Base-by-base conservation (phyloP, 2,329 filamentous ascomycete species). In the Cladosporium colombiae region DNA sequence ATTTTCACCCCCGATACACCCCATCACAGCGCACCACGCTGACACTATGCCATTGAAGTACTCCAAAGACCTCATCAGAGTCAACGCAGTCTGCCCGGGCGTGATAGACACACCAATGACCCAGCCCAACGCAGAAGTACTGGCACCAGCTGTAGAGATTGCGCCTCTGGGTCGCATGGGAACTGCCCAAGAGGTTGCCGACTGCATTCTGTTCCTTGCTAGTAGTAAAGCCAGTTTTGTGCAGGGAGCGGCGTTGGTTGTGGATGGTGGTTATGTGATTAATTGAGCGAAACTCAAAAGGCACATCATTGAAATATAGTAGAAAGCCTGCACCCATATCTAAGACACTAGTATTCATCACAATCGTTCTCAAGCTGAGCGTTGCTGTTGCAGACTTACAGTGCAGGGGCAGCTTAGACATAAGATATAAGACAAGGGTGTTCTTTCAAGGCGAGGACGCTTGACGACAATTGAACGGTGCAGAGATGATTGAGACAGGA, bases 241-340 rank as follows among this genome's bases (percentile, higher is more conserved):
- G 14, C 80, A 82, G 56, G 82, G 81, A 0, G 73, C 78, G 59
- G 76, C 78, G 4, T 67, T 83, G 65, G 77, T 80, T 1, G 79
- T 81, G 1, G 81, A 83, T 68, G 81, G 81, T 2, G 81, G 81
- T 1, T 82, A 82, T 66, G 77, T 76, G 16, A 81, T 81, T 53
- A 79, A 79, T 68, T 79, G 68, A 70, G n/a, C 27, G 18, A 29
- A 5, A n/a, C 18, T n/a, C 10, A 23, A 6, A 21, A 49, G 7
- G 5, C 33, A 37, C 10, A n/a, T 11, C 2, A 23, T 21, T 21
- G 40, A n/a, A 46, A 21, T 16, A 44, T 14, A 16, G 33, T 35
- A 35, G 11, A 1, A 44, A n/a, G 18, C n/a, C 37, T 44, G 13
- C 37, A n/a, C 4, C 37, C n/a, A 16, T 2, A 44, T 40, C 1